Evolutionary conservation across 345 rosid genomes (phyloP).

Genomic region (Euphorbia peplus): DNA sequence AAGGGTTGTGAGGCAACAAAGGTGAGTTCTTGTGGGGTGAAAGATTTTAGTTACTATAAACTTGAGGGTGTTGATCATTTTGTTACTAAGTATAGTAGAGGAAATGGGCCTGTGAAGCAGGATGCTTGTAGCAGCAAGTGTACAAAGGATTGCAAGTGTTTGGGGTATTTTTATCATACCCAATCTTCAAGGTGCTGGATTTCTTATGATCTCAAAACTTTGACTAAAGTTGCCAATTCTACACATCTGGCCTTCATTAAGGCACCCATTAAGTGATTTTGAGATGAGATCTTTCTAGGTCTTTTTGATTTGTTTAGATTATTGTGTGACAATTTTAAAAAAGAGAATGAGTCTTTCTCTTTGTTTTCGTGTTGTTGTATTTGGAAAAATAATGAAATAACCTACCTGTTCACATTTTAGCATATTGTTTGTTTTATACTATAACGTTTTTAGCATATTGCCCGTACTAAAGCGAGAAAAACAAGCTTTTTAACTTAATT

Average conservation of each 20-base stretch:
- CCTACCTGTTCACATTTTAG: no score
- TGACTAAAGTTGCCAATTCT: slow-evolving; percentile 30
- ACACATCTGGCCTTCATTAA: slow-evolving; percentile 37
- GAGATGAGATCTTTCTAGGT: neutral
- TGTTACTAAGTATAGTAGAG: slow-evolving; percentile 38
- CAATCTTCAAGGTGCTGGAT: slow-evolving; percentile 50
- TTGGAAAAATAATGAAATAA: no score
- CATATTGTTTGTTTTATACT: no score
- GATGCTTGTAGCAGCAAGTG: slow-evolving; percentile 50
- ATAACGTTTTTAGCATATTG: no score
- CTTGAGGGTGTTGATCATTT: slow-evolving; percentile 53
- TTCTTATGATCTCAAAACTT: slow-evolving; percentile 54
- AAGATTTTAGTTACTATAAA: slow-evolving; percentile 36
- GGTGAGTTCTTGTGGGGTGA: slow-evolving; percentile 10
- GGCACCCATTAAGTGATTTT: slow-evolving; percentile 7
- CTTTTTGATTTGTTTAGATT: neutral
- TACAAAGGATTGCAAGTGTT: slow-evolving; percentile 50
- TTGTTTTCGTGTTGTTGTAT: no score
- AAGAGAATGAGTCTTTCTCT: no score
- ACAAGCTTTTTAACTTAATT: no score
- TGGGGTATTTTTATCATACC: slow-evolving; percentile 52
- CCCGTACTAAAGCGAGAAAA: no score
- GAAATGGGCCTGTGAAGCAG: slow-evolving; percentile 36
- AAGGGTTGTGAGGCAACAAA: slow-evolving; percentile 29
- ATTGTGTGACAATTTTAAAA: neutral